phyloP scores from a whole-genome alignment of 2,329 filamentous ascomycete species.

The Thermothelomyces thermophilus region DNA sequence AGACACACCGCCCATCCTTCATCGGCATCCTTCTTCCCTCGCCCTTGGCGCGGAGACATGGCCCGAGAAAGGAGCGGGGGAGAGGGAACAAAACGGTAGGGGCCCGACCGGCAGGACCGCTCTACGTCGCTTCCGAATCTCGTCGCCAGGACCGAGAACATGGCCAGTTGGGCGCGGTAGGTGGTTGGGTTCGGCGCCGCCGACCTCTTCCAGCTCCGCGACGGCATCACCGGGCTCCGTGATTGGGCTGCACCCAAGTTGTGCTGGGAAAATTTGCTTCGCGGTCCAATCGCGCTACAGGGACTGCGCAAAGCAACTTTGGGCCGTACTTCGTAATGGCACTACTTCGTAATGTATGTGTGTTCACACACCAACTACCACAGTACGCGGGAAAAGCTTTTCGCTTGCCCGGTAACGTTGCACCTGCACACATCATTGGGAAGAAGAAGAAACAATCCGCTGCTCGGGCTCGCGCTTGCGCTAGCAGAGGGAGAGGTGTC shows the following conservation, averaged over 20 bases:
- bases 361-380: too few relatives aligned
- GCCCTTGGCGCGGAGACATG: too few relatives aligned
- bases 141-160: constrained; percentile 2
- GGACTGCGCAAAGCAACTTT: background rate
- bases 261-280: constrained; percentile 5
- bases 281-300: constrained; percentile 1
- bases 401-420: too few relatives aligned
- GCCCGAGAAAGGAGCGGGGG: too few relatives aligned
- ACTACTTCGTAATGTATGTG: too few relatives aligned
- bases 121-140: constrained; percentile 12
- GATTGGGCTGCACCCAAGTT: background rate
- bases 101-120: background rate
- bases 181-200: background rate
- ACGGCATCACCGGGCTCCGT: background rate
- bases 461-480: too few relatives aligned
- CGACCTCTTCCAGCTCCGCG: background rate
- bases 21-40: too few relatives aligned
- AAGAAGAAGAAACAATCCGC: too few relatives aligned
- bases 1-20: constrained; percentile 8
- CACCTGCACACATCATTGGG: too few relatives aligned
- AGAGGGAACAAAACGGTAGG: constrained; percentile 1
- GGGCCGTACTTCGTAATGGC: too few relatives aligned
- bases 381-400: too few relatives aligned
- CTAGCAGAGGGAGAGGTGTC: too few relatives aligned
- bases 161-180: background rate